Conservation (phyloP, 2,329 filamentous ascomycete species). For the Arachnomyces sp. region DNA sequence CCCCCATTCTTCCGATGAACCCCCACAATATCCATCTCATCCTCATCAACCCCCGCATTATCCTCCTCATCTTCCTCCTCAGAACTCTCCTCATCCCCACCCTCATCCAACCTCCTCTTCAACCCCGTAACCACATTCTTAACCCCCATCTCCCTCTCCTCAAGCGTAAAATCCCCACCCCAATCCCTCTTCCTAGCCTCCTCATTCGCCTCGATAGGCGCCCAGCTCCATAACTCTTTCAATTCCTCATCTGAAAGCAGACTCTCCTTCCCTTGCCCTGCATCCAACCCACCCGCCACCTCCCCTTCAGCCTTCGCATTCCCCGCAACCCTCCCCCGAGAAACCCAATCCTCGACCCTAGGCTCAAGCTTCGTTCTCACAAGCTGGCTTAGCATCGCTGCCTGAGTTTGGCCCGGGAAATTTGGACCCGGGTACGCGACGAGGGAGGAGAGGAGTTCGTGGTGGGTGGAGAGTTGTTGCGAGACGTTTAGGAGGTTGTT, state of each 20-base stretch:
- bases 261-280: conserved; percentile 11
- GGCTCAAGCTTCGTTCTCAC: conserved; percentile 79
- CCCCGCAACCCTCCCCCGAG: conserved; percentile 47
- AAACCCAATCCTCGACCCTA: conserved; percentile 63
- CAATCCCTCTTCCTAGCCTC: conserved; percentile 42
- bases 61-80: conserved; percentile 47
- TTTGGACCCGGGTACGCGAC: conserved; percentile 69
- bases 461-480: conserved; percentile 55
- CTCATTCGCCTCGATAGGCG: conserved; percentile 40
- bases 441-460: conserved; percentile 58
- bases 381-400: conserved; percentile 54
- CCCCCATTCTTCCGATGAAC: conserved; percentile 26
- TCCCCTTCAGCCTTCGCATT: conserved; percentile 15
- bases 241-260: conserved; percentile 41
- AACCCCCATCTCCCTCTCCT: conserved; percentile 58
- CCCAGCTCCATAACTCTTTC: conserved; percentile 53
- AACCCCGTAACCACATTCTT: conserved; percentile 67
- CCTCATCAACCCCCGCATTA: conserved; percentile 33
- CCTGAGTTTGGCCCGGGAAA: conserved; percentile 61
- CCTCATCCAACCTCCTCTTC: conserved; percentile 49
- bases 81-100: conserved; percentile 39
- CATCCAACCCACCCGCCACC: conserved; percentile 5
- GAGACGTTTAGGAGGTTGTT: conserved; percentile 61
- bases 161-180: conserved; percentile 61
- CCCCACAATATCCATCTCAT: conserved; percentile 33